Evolutionary conservation across 2,329 filamentous ascomycete species (phyloP).

Genomic region (Paraphoma sp.): DNA sequence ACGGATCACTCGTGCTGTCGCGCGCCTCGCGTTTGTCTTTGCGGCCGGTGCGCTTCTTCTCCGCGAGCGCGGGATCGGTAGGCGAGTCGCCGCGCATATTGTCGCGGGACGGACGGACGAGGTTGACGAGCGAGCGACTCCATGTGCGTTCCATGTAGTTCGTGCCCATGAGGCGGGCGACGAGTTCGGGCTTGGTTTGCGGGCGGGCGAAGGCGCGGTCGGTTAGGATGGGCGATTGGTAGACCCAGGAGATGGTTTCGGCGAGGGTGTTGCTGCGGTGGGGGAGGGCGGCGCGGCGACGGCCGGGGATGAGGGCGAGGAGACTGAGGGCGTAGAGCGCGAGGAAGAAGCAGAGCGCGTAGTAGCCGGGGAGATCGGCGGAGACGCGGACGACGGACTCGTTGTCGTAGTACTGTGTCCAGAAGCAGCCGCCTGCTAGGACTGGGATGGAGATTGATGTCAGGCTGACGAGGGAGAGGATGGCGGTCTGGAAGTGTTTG

Average conservation of each 20-base stretch:
- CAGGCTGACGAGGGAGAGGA: constrained; percentile 65
- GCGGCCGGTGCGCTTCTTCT: constrained; percentile 17
- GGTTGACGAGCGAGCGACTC: constrained; percentile 32
- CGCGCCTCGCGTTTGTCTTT: constrained; percentile 38
- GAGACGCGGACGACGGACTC: constrained; percentile 58
- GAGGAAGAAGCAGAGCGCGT: constrained; percentile 74
- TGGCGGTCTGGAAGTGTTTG: constrained; percentile 70
- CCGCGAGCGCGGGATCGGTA: constrained; percentile 21
- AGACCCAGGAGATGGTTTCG: constrained; percentile 78
- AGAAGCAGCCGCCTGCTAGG: constrained; percentile 74
- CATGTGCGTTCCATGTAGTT: constrained; percentile 54
- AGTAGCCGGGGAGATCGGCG: constrained; percentile 75
- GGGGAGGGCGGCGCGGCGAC: constrained; percentile 70
- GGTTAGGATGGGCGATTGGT: constrained; percentile 72
- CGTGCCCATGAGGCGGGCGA: constrained; percentile 69
- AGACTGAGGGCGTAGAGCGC: constrained; percentile 73
- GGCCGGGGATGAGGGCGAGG: constrained; percentile 62
- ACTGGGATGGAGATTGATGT: constrained; percentile 70
- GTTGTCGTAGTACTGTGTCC: constrained; percentile 67
- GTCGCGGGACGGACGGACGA: constrained; percentile 37
- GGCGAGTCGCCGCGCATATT: constrained; percentile 35
- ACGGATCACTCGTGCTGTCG: constrained; percentile 36
- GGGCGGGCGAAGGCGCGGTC: constrained; percentile 77
- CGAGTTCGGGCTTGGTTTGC: constrained; percentile 70
- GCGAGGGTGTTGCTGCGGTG: constrained; percentile 76